These are phyloP conservation scores for Pyropia haitanensis DNA, from an alignment of 23 red algal species.

Conservation along the genomic window DNA sequence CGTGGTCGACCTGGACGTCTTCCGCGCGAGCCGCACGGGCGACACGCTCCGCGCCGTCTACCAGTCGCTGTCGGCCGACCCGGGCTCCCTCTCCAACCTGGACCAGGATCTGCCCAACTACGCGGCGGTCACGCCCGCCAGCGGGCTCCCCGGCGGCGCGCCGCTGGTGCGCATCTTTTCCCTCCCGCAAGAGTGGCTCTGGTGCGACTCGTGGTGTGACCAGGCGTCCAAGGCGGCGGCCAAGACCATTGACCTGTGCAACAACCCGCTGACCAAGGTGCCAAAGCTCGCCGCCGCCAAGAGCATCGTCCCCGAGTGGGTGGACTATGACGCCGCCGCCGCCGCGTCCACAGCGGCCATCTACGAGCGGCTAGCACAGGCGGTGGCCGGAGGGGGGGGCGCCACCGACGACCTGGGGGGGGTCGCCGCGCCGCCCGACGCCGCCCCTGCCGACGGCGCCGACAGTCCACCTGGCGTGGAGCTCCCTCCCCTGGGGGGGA, in stretches of 20 bases:
- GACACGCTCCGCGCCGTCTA: slow-evolving; percentile 82
- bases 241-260: slow-evolving; percentile 98
- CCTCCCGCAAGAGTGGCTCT: slow-evolving; percentile 90
- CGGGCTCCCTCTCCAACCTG: slow-evolving; percentile 77
- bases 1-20: slow-evolving; percentile 84
- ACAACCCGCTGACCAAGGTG: slow-evolving; percentile 96
- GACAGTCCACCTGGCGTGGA: no score
- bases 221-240: slow-evolving; percentile 76
- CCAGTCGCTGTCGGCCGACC: slow-evolving; percentile 80
- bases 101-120: slow-evolving; percentile 99
- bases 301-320: slow-evolving; percentile 90
- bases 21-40: slow-evolving; percentile 69
- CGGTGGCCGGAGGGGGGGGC: no score
- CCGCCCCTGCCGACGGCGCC: no score
- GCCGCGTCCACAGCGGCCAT: slow-evolving; percentile 41
- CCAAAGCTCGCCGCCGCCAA: slow-evolving; percentile 78
- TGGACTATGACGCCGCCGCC: slow-evolving; percentile 49
- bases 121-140: slow-evolving; percentile 32
- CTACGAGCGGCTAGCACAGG: slow-evolving; percentile 12
- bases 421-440: no score
- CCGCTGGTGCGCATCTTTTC: slow-evolving; percentile 61
- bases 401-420: no score
- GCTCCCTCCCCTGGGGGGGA: no score
- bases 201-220: slow-evolving; percentile 99
- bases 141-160: not conserved